phyloP scores from a whole-genome alignment of 768 basidiomycete genomes.

The Rhizopogon roseolus region DNA sequence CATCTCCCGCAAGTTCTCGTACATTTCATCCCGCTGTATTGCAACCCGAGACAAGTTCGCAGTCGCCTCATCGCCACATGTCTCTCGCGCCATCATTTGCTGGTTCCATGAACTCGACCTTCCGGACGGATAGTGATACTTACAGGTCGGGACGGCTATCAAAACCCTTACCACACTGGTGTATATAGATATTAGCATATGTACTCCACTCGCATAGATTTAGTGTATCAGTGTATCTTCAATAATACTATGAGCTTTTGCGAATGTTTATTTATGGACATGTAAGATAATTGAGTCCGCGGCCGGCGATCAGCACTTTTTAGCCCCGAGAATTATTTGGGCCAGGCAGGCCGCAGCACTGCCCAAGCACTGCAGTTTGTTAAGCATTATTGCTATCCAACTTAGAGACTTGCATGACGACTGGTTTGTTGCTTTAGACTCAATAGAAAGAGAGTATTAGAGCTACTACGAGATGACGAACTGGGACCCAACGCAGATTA shows the following conservation, averaged over 20 bases:
- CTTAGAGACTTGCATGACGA: background rate
- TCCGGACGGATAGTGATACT: conserved; percentile 2
- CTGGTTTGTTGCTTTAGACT: background rate
- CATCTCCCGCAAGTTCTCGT: background rate
- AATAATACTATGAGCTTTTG: background rate
- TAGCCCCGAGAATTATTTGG: background rate
- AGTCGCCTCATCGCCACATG: background rate
- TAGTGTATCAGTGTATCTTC: too few relatives aligned
- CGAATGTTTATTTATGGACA: background rate
- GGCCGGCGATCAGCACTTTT: too few relatives aligned
- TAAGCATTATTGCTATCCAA: background rate
- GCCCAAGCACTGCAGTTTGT: background rate
- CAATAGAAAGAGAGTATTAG: too few relatives aligned
- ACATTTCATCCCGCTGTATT: background rate
- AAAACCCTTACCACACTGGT: conserved; percentile 17
- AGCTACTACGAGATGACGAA: conserved; percentile 13
- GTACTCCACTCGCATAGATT: background rate
- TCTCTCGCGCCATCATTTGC: background rate
- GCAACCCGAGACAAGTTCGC: background rate
- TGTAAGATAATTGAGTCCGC: too few relatives aligned
- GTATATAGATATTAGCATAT: conserved; percentile 6
- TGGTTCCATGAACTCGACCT: background rate
- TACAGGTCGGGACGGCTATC: conserved; percentile 18
- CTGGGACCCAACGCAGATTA: conserved; percentile 28
- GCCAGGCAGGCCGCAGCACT: background rate